Evolutionary conservation across 495 filamentous ascomycete genomes (phyloP), one percentile per base, ranked within the genome.

Genomic region (Aspergillus incahuasiensis): DNA sequence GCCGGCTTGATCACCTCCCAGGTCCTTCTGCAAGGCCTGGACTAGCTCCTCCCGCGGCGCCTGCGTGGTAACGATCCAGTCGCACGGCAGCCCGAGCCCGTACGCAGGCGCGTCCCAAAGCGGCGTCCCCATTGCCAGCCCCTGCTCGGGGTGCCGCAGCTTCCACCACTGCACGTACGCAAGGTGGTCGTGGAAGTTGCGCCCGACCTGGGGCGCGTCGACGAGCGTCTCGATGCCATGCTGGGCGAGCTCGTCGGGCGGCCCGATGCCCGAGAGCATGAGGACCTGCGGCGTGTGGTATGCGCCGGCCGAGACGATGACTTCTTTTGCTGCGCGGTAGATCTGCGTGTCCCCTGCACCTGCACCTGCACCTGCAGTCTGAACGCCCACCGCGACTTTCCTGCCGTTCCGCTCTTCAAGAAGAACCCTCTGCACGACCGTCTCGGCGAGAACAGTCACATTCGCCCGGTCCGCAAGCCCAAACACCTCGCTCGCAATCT

Each of bases 1-100:
- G n/a, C 47, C 47, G 7, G 61, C 35, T 1, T 56, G 38, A 25
- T 65, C 65, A n/a, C n/a, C n/a, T n/a, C n/a, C n/a, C n/a, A n/a
- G n/a, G 48, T 76, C 74, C 25, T 55, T 49, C 13, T 60, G 48
- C 12, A 76, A 56, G 1, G 74, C 74, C 16, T 57, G 55, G 7
- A 62, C 19, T 0, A 52, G 8, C 3, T 41, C 34, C 15, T 24
- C 3, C 20, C 20, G 50, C 8, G 50, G 50, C 21, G 38, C 35
- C 35, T 43, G 50, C 1, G 21, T 8, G 1, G 50, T 57, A 11
- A 32, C 47, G 11, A 50, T 18, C 54, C 54, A 57, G 28, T 57
- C 54, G 9, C 35, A 43, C 3, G 54, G 54, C 2, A 57, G 39
- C 0, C 54, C 54, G 3, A 32, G 19, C 2, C 19, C 47, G 22